Conservation (phyloP, 345 rosid species). For the Euphorbia lathyris region DNA sequence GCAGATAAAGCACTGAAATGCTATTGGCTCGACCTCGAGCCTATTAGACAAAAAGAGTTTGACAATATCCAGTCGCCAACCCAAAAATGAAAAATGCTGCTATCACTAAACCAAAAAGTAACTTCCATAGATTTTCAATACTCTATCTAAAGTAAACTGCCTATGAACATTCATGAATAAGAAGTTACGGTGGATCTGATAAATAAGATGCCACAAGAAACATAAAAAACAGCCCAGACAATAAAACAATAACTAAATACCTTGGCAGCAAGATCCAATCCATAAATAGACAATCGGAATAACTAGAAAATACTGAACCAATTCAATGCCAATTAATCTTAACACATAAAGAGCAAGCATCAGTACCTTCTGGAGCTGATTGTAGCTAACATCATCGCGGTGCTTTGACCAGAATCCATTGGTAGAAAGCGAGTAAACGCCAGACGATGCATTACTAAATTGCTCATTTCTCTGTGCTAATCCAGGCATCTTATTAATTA, state of each 20-base stretch:
- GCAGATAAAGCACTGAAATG: constrained; percentile 2
- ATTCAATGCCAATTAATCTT: constrained; percentile 13
- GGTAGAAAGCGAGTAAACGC: constrained; percentile 26
- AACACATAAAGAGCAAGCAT: background rate
- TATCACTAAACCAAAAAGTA: background rate
- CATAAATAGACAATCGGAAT: constrained; percentile 8
- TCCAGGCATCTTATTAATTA: constrained; percentile 60
- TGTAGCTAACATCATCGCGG: constrained; percentile 60
- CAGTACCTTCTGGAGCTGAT: constrained; percentile 80
- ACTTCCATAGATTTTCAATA: background rate
- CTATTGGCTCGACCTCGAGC: constrained; percentile 4
- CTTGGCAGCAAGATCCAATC: constrained; percentile 41
- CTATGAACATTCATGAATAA: background rate
- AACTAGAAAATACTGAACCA: constrained; percentile 25
- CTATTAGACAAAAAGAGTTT: background rate
- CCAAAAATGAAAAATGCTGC: background rate
- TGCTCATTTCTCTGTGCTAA: constrained; percentile 66
- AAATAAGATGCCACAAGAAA: constrained; percentile 9
- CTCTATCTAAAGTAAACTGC: constrained; percentile 5
- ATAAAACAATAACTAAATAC: constrained; percentile 1
- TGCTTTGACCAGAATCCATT: constrained; percentile 78
- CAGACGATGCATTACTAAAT: constrained; percentile 39
- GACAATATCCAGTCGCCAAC: background rate
- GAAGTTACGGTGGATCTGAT: constrained; percentile 20
- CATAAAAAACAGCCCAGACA: background rate